These are phyloP conservation scores for Copromyces sp. DNA, from an alignment of 495 filamentous ascomycete genomes.

Conservation along the genomic window DNA sequence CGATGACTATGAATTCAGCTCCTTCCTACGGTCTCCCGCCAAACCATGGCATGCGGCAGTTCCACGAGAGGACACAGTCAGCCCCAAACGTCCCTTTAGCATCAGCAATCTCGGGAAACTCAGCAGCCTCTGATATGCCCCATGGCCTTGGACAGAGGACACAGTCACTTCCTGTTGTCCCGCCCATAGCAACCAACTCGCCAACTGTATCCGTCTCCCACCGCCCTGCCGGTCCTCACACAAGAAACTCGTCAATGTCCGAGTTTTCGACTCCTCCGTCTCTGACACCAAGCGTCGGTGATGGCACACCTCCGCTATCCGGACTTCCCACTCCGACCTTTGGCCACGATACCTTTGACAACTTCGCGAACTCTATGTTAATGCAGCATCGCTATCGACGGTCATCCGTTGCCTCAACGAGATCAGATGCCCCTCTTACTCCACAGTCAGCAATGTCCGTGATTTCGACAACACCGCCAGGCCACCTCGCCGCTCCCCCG, in stretches of 20 bases:
- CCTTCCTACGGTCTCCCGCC: background rate
- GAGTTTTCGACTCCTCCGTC: background rate
- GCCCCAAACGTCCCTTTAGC: background rate
- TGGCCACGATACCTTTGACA: background rate
- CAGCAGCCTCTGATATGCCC: background rate
- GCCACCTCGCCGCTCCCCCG: background rate
- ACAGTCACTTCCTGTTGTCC: background rate
- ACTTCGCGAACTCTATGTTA: background rate
- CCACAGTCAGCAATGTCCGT: background rate
- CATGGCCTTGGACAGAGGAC: background rate
- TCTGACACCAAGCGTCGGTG: background rate
- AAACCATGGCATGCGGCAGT: slow-evolving; percentile 4
- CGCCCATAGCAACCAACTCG: background rate
- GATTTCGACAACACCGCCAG: background rate
- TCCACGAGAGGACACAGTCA: slow-evolving; percentile 1
- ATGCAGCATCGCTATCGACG: background rate
- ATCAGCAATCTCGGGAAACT: background rate
- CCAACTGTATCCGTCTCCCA: background rate
- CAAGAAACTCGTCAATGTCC: background rate
- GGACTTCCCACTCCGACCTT: background rate
- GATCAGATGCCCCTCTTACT: background rate
- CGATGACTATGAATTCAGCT: background rate
- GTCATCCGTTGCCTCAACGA: background rate
- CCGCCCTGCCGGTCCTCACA: background rate
- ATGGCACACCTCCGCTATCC: background rate